Evolutionary conservation across 2,329 filamentous ascomycete species (phyloP).

Genomic region (Ampelomyces quisqualis): DNA sequence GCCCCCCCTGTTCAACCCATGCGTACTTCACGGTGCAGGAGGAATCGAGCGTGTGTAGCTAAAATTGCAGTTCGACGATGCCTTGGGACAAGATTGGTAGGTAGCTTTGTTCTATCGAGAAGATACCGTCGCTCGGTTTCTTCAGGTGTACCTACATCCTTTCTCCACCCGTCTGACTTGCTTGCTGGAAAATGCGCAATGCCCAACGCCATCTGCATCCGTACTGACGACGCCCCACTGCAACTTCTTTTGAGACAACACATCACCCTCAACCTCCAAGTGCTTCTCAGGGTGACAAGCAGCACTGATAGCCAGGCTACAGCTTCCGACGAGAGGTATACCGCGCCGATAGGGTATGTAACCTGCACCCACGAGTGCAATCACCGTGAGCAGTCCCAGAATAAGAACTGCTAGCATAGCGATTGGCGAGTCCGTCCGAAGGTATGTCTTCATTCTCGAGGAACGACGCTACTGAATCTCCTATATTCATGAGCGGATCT

Average conservation of each 20-base stretch:
- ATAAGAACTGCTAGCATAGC: conserved; percentile 22
- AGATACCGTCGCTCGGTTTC: no score
- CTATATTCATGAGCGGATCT: conserved; percentile 25
- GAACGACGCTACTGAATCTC: conserved; percentile 27
- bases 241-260: conserved; percentile 6
- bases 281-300: conserved; percentile 22
- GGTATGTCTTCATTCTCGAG: conserved; percentile 15
- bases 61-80: no score
- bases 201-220: conserved; percentile 12
- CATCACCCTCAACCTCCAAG: background rate
- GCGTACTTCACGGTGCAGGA: no score
- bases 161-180: conserved; percentile 7
- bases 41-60: no score
- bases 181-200: conserved; percentile 20
- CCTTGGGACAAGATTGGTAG: no score
- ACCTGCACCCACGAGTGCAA: conserved; percentile 52
- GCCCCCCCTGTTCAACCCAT: no score
- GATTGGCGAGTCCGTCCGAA: conserved; percentile 26
- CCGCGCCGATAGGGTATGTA: conserved; percentile 74
- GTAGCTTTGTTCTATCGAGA: no score
- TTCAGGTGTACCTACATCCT: conserved; percentile 2
- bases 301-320: conserved; percentile 48
- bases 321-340: conserved; percentile 79
- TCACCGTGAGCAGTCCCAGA: conserved; percentile 16
- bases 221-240: conserved; percentile 19